Evolutionary conservation across 345 rosid genomes (phyloP).

Genomic region (Camelina neglecta): DNA sequence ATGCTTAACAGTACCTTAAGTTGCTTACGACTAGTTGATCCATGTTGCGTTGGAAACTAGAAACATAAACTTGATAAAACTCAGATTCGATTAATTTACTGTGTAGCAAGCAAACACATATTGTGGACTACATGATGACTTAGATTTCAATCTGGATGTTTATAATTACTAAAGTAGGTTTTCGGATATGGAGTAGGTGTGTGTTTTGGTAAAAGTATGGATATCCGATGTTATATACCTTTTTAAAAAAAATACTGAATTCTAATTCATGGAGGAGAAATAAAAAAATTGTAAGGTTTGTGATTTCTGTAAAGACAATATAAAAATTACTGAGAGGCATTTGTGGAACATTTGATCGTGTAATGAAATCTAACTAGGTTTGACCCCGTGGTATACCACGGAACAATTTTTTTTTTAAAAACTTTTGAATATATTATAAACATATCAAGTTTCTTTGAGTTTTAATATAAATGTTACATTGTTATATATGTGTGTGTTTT

Average conservation of each 20-base stretch:
- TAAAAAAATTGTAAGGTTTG: neutral
- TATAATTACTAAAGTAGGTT: neutral
- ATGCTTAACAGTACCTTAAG: neutral
- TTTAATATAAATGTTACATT: no score
- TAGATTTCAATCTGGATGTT: neutral
- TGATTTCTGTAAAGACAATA: neutral
- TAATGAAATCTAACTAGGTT: no score
- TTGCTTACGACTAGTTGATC: neutral
- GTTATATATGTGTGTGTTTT: no score
- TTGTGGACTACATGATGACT: neutral
- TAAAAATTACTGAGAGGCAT: neutral
- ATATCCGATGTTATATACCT: neutral
- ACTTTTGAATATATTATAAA: no score
- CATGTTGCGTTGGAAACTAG: neutral
- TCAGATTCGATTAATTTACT: neutral
- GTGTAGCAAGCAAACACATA: neutral
- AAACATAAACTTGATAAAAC: neutral
- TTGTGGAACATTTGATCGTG: neutral
- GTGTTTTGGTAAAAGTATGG: neutral
- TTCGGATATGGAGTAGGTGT: neutral
- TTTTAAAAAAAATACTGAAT: no score
- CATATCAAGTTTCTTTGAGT: no score
- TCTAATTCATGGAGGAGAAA: neutral
- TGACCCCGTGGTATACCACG: no score
- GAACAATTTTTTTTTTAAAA: no score